Evolutionary conservation across 208 protist species (phyloP), one percentile per base, ranked within the genome.

Genomic region (Novymonas esmeraldas): DNA sequence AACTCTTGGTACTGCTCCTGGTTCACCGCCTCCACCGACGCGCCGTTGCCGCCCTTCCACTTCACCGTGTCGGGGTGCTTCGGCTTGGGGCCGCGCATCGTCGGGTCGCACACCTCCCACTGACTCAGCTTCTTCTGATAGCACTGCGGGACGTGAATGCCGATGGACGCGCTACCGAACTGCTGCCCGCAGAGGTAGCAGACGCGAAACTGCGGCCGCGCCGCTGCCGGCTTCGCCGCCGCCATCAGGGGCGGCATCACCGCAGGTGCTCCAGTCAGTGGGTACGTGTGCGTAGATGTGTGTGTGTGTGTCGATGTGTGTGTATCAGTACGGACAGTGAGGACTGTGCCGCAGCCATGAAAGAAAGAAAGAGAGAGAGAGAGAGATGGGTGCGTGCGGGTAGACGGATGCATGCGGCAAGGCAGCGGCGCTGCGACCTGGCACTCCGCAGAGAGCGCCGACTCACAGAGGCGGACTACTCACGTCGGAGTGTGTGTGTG

Each of bases 131-230:
- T 94, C 74, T 97, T 96, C 7, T 78, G 50, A 61, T 92, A 95
- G 68, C 94, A 98, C 73, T 96, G 89, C 6, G 87, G 89, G 42
- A 96, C 84, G 71, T 98, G 94, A 59, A 98, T 98, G 46, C 75
- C 82, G 36, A 98, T 89, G 38, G 91, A 96, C 2, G 81, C 79
- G 31, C 67, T 88, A 31, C 94, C 92, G 68, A 96, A 98, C 76
- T 97, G 89, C 38, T 95, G 88, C 9, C 92, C 92, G 63, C 87
- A 93, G 18, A 96, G 73, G 60, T 97, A 97, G 69, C 92, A 96
- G 31, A 93, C 79, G 1, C 81, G 73, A 39, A 96, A 70, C n/a
- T 83, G 70, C 6, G 90, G 90, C 18, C 81, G 75, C 0, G 54
- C 26, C 10, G 13, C 58, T 0, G 28, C 56, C 2, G 54, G 46